Evolutionary conservation across 176 grass and related monocot genomes (phyloP).

Genomic region (Tillandsia leiboldiana): DNA sequence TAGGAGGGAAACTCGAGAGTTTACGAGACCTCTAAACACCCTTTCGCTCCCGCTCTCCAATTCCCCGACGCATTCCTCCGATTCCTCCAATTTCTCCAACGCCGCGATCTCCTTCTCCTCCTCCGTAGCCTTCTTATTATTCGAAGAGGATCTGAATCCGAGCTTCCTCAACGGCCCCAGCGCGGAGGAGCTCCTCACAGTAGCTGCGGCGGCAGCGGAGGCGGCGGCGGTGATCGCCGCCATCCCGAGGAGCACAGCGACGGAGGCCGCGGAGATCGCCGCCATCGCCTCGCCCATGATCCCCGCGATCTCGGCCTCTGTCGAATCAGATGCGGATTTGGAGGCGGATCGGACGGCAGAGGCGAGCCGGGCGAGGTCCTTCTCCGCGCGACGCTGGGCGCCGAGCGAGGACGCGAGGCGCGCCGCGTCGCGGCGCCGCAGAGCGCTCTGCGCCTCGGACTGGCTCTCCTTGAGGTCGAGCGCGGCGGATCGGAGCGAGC

Average conservation of each 20-base stretch:
- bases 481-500: constrained; percentile 38
- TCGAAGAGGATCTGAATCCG: constrained; percentile 12
- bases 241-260: constrained; percentile 32
- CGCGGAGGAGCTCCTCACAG: constrained; percentile 12
- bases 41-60: constrained; percentile 49
- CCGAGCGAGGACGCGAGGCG: constrained; percentile 21
- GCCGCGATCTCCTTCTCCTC: constrained; percentile 25
- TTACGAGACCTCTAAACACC: constrained; percentile 60
- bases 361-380: constrained; percentile 39
- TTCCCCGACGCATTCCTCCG: constrained; percentile 43
- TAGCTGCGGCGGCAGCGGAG: neutral
- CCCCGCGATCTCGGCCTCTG: constrained; percentile 35
- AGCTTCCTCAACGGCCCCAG: constrained; percentile 29
- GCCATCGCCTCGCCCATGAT: constrained; percentile 40
- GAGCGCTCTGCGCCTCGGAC: constrained; percentile 27
- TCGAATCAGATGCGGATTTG: neutral
- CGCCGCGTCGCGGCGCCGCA: constrained; percentile 35
- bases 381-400: constrained; percentile 28
- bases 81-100: constrained; percentile 49
- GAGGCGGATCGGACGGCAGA: neutral
- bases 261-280: constrained; percentile 25
- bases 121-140: constrained; percentile 17
- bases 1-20: constrained; percentile 55
- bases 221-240: constrained; percentile 28
- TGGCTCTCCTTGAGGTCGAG: constrained; percentile 39